Conservation (phyloP, 1,284 basidiomycete genomes). For the Mrakiaceae sp. region DNA sequence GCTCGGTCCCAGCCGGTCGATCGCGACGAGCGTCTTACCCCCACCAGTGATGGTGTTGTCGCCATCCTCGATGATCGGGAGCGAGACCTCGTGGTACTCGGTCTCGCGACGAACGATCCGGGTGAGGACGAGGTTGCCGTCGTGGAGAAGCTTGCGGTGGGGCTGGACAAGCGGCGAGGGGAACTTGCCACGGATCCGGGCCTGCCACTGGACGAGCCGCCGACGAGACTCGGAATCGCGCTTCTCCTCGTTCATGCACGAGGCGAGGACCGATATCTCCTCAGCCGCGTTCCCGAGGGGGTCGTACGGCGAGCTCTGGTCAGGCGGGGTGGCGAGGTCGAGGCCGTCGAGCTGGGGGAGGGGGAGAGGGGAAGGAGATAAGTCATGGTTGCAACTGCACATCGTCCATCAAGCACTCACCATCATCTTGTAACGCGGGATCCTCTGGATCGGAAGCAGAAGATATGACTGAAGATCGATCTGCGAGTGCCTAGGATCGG, state of each 20-base stretch:
- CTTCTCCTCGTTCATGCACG: constrained; percentile 94
- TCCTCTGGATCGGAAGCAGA: constrained; percentile 86
- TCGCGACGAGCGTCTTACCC: constrained; percentile 58
- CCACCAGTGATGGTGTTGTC: constrained; percentile 30
- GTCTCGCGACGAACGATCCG: constrained; percentile 80
- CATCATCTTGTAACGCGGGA: constrained; percentile 87
- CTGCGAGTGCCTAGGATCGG: constrained; percentile 85
- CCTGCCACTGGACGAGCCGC: constrained; percentile 81
- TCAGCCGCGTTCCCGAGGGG: constrained; percentile 64
- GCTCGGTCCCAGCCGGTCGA: constrained; percentile 68
- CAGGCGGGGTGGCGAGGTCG: constrained; percentile 67
- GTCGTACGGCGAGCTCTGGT: constrained; percentile 56
- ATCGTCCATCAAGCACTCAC: constrained; percentile 38
- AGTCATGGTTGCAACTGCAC: neutral
- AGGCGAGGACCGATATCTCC: constrained; percentile 76
- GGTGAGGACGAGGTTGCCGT: constrained; percentile 67
- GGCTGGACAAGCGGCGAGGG: constrained; percentile 95
- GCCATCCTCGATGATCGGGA: constrained; percentile 21
- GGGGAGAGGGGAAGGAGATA: neutral
- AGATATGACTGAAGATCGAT: constrained; percentile 91
- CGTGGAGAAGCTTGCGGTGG: constrained; percentile 84
- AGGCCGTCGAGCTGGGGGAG: constrained; percentile 62
- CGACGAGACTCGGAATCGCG: constrained; percentile 80
- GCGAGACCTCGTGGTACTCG: constrained; percentile 66
- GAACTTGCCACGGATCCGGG: constrained; percentile 77